Evolutionary conservation across 2,329 filamentous ascomycete species (phyloP), one percentile per base, ranked within the genome.

Genomic region (Diplodia corticola): DNA sequence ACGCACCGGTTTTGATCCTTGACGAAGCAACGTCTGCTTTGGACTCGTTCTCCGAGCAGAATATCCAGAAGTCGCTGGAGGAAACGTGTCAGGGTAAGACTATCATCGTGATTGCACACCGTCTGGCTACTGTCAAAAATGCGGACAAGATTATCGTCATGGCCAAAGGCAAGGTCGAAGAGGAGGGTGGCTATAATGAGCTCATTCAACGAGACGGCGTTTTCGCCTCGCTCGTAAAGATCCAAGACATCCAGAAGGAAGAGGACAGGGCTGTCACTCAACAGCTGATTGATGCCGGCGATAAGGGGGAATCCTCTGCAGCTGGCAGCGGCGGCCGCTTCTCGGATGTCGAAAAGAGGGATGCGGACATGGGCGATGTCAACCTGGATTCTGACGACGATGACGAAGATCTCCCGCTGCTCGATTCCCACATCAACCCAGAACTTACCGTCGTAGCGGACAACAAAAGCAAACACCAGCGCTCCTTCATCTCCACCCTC

Each of bases 1-100:
- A 97, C 72, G 94, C 95, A 7, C 93, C 92, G 78, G 88, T 98
- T 67, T 80, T 98, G 9, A 70, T 77, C 10, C 69, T 77, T 10
- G 75, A 77, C 35, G 75, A 77, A 68, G 70, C 68, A 1, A 72
- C 70, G 20, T 66, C 63, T 44, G 65, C 65, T 13, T 46, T 68
- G 22, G 67, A 68, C 35, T 64, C 67, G 15, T 61, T 60, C 44
- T 64, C 65, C 3, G 89, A 91, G 73, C 85, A 85, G 69, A 78
- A 88, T 1, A 86, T 91, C 12, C 88, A 93, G 75, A 81, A 80
- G 1, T 89, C 90, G 0, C 86, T 93, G 72, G 89, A 92, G 53
- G 69, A 73, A 22, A 79, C 81, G 81, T 50, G 73, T 70, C 28
- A 85, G 10, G 74, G 71, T 6, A 70, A 79, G 15, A 82, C 78